Percentiles rank a stretch among this genome's conserved stretches.
phyloP scores from a whole-genome alignment of 306 rosid genomes.

The Cucurbita maxima region DNA sequence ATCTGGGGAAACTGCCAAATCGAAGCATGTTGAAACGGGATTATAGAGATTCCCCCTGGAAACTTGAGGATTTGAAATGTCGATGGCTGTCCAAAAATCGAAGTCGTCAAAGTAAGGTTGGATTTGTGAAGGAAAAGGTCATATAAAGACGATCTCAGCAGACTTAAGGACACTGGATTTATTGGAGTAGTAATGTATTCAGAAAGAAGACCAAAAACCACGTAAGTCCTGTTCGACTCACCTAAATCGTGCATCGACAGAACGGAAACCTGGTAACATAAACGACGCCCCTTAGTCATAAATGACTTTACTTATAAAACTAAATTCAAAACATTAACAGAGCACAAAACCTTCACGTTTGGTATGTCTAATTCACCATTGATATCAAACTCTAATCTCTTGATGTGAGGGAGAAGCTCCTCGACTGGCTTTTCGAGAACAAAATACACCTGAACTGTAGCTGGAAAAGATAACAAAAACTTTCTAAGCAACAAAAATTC shows the following conservation, averaged over 20 bases:
- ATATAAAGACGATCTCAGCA: conserved; percentile 50
- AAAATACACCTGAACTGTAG: conserved; percentile 66
- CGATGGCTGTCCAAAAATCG: conserved; percentile 55
- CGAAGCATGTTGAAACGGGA: conserved; percentile 46
- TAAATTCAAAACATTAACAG: conserved; percentile 10
- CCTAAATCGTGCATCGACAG: conserved; percentile 55
- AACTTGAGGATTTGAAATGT: conserved; percentile 58
- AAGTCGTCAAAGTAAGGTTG: conserved; percentile 62
- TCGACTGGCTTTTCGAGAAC: conserved; percentile 61
- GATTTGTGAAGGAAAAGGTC: conserved; percentile 54
- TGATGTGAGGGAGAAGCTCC: conserved; percentile 55
- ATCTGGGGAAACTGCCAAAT: conserved; percentile 60
- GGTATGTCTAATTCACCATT: conserved; percentile 63
- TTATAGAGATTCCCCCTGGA: conserved; percentile 66
- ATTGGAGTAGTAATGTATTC: conserved; percentile 50
- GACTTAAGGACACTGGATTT: conserved; percentile 51
- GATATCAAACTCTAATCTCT: conserved; percentile 64
- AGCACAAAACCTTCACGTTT: conserved; percentile 43
- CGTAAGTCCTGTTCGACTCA: conserved; percentile 41
- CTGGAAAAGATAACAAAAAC: conserved; percentile 27
- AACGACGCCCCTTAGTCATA: background rate
- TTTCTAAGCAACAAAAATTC: background rate
- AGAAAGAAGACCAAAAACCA: conserved; percentile 70
- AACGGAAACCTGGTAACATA: conserved; percentile 48
- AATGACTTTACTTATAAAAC: background rate